Evolutionary conservation across 2,329 filamentous ascomycete species (phyloP), one percentile per base, ranked within the genome.

Genomic region (Aspergillus floridensis): DNA sequence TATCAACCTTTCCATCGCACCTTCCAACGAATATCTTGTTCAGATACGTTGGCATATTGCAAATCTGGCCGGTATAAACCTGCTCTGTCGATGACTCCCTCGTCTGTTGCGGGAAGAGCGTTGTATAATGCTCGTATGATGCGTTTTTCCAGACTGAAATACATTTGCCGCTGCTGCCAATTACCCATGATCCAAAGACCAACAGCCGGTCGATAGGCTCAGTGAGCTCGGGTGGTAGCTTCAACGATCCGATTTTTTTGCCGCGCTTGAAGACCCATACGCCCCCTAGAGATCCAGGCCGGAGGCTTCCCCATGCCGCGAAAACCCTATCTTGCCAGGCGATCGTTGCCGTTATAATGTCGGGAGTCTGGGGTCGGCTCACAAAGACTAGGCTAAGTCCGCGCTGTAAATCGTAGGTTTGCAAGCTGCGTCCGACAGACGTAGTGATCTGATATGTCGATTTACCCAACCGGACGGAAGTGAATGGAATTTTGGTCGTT

Each of bases 391-490:
- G 86, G 69, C 96, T 93, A 62, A 99, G 84, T 50, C 93, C 93
- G 68, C 88, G 87, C 74, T 90, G 91, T 62, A 99, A 80, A 74
- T 99, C 95, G 79, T 99, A 99, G 0, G 95, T 99, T 77, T 99
- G 95, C 50, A 99, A 84, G 60, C 89, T 91, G 69, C 88, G 86
- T 63, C 93, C 95, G 62, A 96, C 90, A 0, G 92, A 98, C 31
- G 95, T 99, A 35, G 95, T 98, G 76, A 99, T 92, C 75, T 99
- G 95, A 73, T 96, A 99, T 3, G 92, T 96, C 0, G 91, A 93
- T 77, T 96, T 96, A 59, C 95, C 95, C 16, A 96, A 82, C 0
- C 93, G 90, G 32, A 96, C 84, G 5, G 90, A 89, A 2, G 93
- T 93, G 72, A 99, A 98, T 0, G 95, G 93, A 0, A 97, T 92